These are phyloP conservation scores for Aspergillus latus DNA, from an alignment of 2,329 filamentous ascomycete species.

Conservation along the genomic window DNA sequence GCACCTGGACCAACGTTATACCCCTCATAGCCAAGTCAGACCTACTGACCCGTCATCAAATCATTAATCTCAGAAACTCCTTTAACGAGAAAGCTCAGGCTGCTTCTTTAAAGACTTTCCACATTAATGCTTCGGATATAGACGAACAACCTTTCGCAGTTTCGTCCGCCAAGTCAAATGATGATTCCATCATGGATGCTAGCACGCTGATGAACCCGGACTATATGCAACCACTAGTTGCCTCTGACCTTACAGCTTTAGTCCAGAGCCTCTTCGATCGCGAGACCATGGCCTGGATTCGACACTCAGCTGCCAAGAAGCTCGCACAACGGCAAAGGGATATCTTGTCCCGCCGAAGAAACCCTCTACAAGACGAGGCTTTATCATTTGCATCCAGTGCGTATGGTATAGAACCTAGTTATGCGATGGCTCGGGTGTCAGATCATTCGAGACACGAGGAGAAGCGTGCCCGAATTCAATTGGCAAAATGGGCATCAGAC, in stretches of 20 bases:
- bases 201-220: conserved; percentile 90
- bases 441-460: conserved; percentile 62
- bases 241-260: conserved; percentile 70
- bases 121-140: conserved; percentile 43
- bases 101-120: conserved; percentile 64
- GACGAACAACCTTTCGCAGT: conserved; percentile 65
- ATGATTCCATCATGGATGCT: conserved; percentile 85
- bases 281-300: conserved; percentile 75
- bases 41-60: conserved; percentile 58
- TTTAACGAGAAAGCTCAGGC: conserved; percentile 34
- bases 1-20: conserved; percentile 76
- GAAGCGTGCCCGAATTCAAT: conserved; percentile 63
- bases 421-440: conserved; percentile 61
- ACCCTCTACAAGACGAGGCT: conserved; percentile 20
- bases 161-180: conserved; percentile 69
- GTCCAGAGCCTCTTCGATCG: conserved; percentile 74
- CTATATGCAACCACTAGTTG: conserved; percentile 76
- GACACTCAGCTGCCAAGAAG: conserved; percentile 80
- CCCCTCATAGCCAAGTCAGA: conserved; percentile 79
- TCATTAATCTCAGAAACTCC: conserved; percentile 59
- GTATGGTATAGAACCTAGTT: conserved; percentile 44
- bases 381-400: conserved; percentile 29
- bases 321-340: conserved; percentile 67
- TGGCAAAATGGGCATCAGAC: conserved; percentile 80
- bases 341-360: conserved; percentile 13